Percentiles rank a stretch among this genome's conserved stretches.
Conservation (phyloP, 2,329 filamentous ascomycete species). For the Nothopassalora personata region DNA sequence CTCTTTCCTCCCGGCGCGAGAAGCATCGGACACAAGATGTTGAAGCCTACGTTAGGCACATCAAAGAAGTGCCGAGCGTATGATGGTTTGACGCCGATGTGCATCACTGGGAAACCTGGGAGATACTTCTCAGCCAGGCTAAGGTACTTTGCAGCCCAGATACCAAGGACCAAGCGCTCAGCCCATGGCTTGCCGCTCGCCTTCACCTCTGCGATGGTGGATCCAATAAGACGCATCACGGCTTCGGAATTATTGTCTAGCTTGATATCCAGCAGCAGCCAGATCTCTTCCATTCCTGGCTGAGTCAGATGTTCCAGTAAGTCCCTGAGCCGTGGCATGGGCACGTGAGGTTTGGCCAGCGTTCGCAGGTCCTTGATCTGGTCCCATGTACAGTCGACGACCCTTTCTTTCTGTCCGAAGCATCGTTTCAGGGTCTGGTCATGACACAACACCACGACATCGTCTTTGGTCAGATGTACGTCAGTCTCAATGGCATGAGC, state of each 20-base stretch:
- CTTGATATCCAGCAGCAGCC: slow-evolving; percentile 88
- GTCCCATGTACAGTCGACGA: slow-evolving; percentile 71
- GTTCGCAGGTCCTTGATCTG: slow-evolving; percentile 67
- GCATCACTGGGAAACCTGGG: slow-evolving; percentile 58
- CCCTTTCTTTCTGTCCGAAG: slow-evolving; percentile 66
- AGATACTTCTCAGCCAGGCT: slow-evolving; percentile 57
- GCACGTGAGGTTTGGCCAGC: slow-evolving; percentile 59
- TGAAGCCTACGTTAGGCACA: slow-evolving; percentile 67
- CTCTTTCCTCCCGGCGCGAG: slow-evolving; percentile 60
- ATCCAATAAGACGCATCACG: slow-evolving; percentile 64
- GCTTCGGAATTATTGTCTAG: slow-evolving; percentile 64
- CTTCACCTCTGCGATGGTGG: slow-evolving; percentile 48
- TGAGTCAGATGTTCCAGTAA: slow-evolving; percentile 65
- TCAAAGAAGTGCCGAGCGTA: slow-evolving; percentile 69
- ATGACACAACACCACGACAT: slow-evolving; percentile 67
- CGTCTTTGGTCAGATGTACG: slow-evolving; percentile 74
- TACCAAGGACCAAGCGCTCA: slow-evolving; percentile 69
- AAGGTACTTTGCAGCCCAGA: slow-evolving; percentile 74
- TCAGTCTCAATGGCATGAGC: slow-evolving; percentile 85
- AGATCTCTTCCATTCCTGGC: slow-evolving; percentile 62
- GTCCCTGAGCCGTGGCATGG: slow-evolving; percentile 69
- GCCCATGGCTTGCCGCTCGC: slow-evolving; percentile 54
- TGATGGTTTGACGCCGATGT: slow-evolving; percentile 61
- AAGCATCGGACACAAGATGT: slow-evolving; percentile 65
- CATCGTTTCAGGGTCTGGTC: slow-evolving; percentile 74